phyloP scores from a whole-genome alignment of 2,329 filamentous ascomycete species.

The Emericellopsis cladophorae region DNA sequence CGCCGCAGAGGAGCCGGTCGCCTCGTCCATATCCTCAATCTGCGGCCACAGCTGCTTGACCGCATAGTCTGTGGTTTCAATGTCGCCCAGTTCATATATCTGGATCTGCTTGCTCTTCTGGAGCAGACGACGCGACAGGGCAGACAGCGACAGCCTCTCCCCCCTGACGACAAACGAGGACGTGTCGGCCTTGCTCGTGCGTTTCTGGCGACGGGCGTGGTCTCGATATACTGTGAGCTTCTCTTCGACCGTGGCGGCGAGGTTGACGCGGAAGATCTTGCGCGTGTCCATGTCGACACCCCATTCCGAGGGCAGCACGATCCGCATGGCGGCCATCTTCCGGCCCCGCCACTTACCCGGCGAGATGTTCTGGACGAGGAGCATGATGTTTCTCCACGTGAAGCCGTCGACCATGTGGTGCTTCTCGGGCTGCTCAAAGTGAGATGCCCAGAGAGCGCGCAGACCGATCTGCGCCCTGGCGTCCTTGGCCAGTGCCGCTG shows the following conservation, averaged over 20 bases:
- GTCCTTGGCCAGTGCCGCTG: too few relatives aligned
- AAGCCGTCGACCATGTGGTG: conserved; percentile 5
- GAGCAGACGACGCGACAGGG: conserved; percentile 20
- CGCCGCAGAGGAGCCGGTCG: conserved; percentile 5
- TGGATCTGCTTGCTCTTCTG: conserved; percentile 14
- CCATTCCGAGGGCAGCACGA: conserved; percentile 20
- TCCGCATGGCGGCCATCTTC: conserved; percentile 20
- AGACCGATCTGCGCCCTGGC: too few relatives aligned
- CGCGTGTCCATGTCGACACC: conserved; percentile 19
- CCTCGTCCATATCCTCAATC: conserved; percentile 7
- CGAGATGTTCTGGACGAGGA: conserved; percentile 23
- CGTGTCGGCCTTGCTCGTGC: conserved; percentile 11
- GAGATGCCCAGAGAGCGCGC: too few relatives aligned
- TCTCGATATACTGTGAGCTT: conserved; percentile 16
- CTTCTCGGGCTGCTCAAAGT: conserved; percentile 10
- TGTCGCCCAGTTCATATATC: conserved; percentile 22
- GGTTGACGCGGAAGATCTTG: too few relatives aligned
- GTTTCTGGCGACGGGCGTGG: too few relatives aligned
- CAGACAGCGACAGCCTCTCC: conserved; percentile 14
- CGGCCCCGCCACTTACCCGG: conserved; percentile 13
- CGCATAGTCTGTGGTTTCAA: conserved; percentile 19
- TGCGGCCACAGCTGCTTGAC: conserved; percentile 21
- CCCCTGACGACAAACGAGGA: conserved; percentile 20
- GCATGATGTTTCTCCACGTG: conserved; percentile 27
- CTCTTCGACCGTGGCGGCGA: conserved; percentile 7